These are phyloP conservation scores for Suillus spraguei DNA, from an alignment of 768 basidiomycete genomes.

Conservation along the genomic window DNA sequence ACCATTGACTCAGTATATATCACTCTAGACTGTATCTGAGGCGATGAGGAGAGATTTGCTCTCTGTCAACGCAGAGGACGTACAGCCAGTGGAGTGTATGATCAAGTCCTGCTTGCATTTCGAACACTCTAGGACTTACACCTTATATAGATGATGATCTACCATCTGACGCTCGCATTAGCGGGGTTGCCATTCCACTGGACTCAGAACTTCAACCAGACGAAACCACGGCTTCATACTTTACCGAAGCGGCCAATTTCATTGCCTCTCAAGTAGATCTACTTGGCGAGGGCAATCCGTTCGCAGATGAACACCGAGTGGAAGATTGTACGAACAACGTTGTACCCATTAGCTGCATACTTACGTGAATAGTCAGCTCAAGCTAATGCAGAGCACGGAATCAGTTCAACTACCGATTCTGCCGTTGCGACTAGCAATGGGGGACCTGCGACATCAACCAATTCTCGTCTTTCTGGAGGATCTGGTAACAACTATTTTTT, in stretches of 20 bases:
- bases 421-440: background rate
- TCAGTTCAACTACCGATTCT: background rate
- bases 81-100: too few species aligned
- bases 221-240: background rate
- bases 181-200: too few species aligned
- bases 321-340: background rate
- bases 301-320: background rate
- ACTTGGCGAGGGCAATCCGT: background rate
- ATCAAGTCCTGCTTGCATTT: too few species aligned
- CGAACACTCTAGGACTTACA: background rate
- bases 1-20: too few species aligned
- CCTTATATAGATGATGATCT: background rate
- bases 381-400: background rate
- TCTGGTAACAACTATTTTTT: background rate
- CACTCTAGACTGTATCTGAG: slow-evolving; percentile 14
- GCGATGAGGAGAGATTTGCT: slow-evolving; percentile 11
- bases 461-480: background rate
- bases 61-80: slow-evolving; percentile 11
- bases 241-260: slow-evolving; percentile 1
- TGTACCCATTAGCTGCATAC: background rate
- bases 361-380: background rate
- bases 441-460: background rate
- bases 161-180: background rate
- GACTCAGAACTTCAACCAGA: too few species aligned
- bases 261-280: background rate